Base-by-base conservation (phyloP, 441 rosid species). In the Gossypium schwendimanii region DNA sequence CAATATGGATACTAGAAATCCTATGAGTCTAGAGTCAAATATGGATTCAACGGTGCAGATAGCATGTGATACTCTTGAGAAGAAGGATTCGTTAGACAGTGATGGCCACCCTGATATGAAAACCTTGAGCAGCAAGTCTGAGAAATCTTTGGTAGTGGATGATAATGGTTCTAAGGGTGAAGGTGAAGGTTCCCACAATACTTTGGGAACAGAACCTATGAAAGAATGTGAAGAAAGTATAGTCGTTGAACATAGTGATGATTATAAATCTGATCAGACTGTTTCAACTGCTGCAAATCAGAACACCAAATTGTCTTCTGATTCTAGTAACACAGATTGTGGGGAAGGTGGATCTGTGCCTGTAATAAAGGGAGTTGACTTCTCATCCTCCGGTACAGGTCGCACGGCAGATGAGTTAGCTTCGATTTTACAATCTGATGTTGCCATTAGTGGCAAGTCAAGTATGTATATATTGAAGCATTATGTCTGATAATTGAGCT, bases 401-500 rank as follows among this genome's bases (percentile, higher is more conserved):
- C 73, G 62, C 63, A 28, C 77, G 15, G 72, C 63, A 63, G 31
- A 78, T 66, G 77, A 81, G 79, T 69, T 76, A 39, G 84, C 52
- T 66, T 73, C 80, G 17, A 78, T 77, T 72, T 45, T 82, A 68
- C 76, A 75, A 55, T 71, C 82, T 21, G 79, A 81, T 81, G 60
- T 81, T 73, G 41, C 71, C 73, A 65, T 75, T 75, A 64, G 53
- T 12, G 75, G 76, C 36, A 80, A 81, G 63, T 76, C 85, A 74
- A 87, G 96, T 92, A 72, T 73, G 31, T 77, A 28, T 55, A 74
- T 47, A 73, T 15, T 50, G 63, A 77, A 63, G 45, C 18, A 39
- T 58, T 47, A 60, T 64, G 44, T 72, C 36, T 58, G 15, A 3
- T 11, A 50, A 17, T 53, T 75, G 33, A 24, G 36, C 58, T 57